Percentiles rank a stretch among this genome's conserved stretches.
phyloP scores from a whole-genome alignment of 352 stramenopile genomes.

The Phytophthora syringae region DNA sequence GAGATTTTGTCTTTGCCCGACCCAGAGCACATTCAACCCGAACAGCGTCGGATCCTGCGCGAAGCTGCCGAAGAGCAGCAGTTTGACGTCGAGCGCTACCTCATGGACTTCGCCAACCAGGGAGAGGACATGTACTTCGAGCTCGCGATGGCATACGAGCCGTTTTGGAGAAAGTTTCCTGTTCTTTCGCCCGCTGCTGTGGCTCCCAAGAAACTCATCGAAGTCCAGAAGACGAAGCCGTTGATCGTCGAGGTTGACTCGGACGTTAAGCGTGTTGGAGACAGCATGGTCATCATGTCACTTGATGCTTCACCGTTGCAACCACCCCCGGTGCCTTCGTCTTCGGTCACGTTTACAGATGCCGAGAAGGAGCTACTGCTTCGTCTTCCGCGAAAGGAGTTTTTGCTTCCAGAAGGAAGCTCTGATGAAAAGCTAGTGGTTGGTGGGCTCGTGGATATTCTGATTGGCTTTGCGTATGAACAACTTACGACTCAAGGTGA shows the following conservation, averaged over 20 bases:
- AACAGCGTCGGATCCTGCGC: slow-evolving; percentile 77
- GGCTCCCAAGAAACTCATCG: slow-evolving; percentile 4
- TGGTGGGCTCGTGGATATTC: slow-evolving; percentile 92
- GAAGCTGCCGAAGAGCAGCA: slow-evolving; percentile 90
- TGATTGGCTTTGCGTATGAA: slow-evolving; percentile 97
- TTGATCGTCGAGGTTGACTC: slow-evolving; percentile 52
- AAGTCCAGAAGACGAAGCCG: slow-evolving; percentile 21
- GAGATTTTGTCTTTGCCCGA: slow-evolving; percentile 94
- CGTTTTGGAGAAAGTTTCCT: slow-evolving; percentile 87
- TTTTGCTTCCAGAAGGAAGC: slow-evolving; percentile 65
- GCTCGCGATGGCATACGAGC: slow-evolving; percentile 87
- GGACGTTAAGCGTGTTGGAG: slow-evolving; percentile 27
- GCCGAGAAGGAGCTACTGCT: slow-evolving; percentile 78
- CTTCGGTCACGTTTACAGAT: slow-evolving; percentile 49
- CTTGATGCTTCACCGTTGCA: slow-evolving; percentile 18
- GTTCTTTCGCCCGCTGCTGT: slow-evolving; percentile 14
- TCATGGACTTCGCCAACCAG: slow-evolving; percentile 93
- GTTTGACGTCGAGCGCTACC: slow-evolving; percentile 97
- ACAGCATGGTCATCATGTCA: slow-evolving; percentile 31
- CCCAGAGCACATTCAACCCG: slow-evolving; percentile 80
- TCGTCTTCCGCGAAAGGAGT: slow-evolving; percentile 81
- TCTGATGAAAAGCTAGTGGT: slow-evolving; percentile 69
- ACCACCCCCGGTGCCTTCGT: background rate
- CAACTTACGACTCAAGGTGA: slow-evolving; percentile 95
- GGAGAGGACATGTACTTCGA: slow-evolving; percentile 95